phyloP scores from a whole-genome alignment of 352 stramenopile genomes.

The Blastocystis sp. region DNA sequence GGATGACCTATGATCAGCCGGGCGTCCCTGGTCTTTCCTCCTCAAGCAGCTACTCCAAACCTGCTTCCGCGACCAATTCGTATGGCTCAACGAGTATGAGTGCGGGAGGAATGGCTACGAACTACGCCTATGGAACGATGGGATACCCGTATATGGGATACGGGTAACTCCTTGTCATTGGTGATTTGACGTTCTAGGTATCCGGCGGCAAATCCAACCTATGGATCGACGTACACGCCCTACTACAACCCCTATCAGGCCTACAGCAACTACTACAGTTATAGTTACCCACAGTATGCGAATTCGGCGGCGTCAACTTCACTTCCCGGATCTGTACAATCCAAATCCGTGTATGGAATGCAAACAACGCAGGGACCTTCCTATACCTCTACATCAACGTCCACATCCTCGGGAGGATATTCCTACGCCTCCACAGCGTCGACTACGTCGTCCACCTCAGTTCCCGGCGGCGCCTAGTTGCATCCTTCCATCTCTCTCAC shows the following conservation, averaged over 20 bases:
- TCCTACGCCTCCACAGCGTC: background rate
- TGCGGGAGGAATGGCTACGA: background rate
- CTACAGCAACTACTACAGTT: constrained; percentile 9
- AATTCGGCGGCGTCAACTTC: background rate
- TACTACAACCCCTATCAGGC: constrained; percentile 7
- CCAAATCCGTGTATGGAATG: too few relatives aligned
- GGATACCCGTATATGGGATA: background rate
- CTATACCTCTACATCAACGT: background rate
- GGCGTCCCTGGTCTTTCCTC: background rate
- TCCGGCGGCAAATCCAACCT: background rate
- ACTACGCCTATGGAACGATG: background rate
- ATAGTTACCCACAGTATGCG: background rate
- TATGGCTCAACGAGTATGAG: background rate
- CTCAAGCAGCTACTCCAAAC: background rate
- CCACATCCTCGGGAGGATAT: background rate
- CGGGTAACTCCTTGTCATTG: background rate
- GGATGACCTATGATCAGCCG: constrained; percentile 9
- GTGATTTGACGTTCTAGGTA: background rate
- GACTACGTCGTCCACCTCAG: background rate
- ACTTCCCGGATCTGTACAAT: too few relatives aligned
- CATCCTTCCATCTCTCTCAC: background rate
- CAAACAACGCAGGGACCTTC: too few relatives aligned
- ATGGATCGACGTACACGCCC: background rate
- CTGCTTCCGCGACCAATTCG: background rate
- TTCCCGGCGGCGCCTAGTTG: constrained; percentile 5